These are phyloP conservation scores for Fusarium decemcellulare DNA, from an alignment of 2,329 filamentous ascomycete genomes.

Conservation along the genomic window DNA sequence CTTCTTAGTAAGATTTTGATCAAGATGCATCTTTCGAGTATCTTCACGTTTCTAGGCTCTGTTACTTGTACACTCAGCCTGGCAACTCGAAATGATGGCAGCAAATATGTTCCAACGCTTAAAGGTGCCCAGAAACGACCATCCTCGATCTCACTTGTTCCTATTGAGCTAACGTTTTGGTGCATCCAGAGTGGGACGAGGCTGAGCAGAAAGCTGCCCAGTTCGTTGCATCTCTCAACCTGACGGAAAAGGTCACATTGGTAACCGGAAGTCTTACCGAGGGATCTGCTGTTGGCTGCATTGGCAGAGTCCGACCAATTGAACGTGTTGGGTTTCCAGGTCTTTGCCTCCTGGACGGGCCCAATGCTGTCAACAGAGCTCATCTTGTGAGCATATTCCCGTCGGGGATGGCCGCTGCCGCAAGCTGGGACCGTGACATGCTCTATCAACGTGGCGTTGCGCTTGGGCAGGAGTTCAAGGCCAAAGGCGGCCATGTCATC, in stretches of 20 bases:
- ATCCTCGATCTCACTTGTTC: too few relatives aligned
- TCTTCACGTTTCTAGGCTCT: too few relatives aligned
- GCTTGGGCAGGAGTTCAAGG: constrained; percentile 83
- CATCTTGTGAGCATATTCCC: constrained; percentile 58
- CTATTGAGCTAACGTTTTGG: too few relatives aligned
- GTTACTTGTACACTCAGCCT: too few relatives aligned
- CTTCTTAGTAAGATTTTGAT: too few relatives aligned
- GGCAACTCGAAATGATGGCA: too few relatives aligned
- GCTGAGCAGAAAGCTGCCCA: not conserved
- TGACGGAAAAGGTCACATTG: constrained; percentile 6
- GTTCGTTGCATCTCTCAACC: constrained; percentile 8
- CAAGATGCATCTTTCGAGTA: too few relatives aligned
- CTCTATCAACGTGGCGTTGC: constrained; percentile 77
- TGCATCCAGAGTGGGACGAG: not conserved
- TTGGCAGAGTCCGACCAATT: constrained; percentile 48
- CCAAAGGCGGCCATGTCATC: constrained; percentile 83
- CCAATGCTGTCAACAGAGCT: not conserved
- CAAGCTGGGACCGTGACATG: constrained; percentile 78
- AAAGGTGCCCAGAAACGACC: too few relatives aligned
- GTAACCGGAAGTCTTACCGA: not conserved
- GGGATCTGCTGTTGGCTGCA: not conserved
- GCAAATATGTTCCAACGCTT: too few relatives aligned
- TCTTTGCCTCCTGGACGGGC: constrained; percentile 54
- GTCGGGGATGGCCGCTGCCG: constrained; percentile 71
- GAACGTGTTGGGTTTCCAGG: constrained; percentile 54